Evolutionary conservation across 2,329 filamentous ascomycete genomes (phyloP).

Genomic region (Zopfia rhizophila): DNA sequence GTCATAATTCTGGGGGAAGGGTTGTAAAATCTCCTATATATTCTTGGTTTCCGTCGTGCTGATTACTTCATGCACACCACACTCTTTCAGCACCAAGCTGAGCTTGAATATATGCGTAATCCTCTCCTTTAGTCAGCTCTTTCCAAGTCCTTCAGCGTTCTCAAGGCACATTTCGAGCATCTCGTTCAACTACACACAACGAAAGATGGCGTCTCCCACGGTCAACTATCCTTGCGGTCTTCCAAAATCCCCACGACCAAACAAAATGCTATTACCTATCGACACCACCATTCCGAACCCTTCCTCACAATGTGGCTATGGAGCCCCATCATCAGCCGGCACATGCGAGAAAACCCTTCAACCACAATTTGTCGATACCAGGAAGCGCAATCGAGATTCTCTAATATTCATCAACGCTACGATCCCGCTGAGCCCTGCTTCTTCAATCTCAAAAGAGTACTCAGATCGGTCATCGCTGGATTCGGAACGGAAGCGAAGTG

Average conservation of each 20-base stretch:
- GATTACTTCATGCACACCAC: too few relatives aligned
- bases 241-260: slow-evolving; percentile 3
- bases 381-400: slow-evolving; percentile 31
- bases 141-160: too few relatives aligned
- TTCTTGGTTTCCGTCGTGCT: too few relatives aligned
- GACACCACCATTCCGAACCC: background rate
- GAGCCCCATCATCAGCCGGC: slow-evolving; percentile 6
- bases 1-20: background rate
- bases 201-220: too few relatives aligned
- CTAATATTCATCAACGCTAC: slow-evolving; percentile 48
- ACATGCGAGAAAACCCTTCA: slow-evolving; percentile 27
- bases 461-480: slow-evolving; percentile 35
- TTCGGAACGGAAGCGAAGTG: slow-evolving; percentile 39
- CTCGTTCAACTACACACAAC: too few relatives aligned
- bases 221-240: too few relatives aligned
- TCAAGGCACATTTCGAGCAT: too few relatives aligned
- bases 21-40: background rate
- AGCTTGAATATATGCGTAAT: background rate
- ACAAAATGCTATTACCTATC: slow-evolving; percentile 2
- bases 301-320: background rate
- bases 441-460: slow-evolving; percentile 26
- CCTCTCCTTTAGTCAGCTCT: background rate
- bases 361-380: slow-evolving; percentile 26
- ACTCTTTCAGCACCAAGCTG: background rate
- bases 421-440: slow-evolving; percentile 43